Base-by-base conservation (phyloP, 2,329 filamentous ascomycete genomes). In the Calonectria henricotiae region DNA sequence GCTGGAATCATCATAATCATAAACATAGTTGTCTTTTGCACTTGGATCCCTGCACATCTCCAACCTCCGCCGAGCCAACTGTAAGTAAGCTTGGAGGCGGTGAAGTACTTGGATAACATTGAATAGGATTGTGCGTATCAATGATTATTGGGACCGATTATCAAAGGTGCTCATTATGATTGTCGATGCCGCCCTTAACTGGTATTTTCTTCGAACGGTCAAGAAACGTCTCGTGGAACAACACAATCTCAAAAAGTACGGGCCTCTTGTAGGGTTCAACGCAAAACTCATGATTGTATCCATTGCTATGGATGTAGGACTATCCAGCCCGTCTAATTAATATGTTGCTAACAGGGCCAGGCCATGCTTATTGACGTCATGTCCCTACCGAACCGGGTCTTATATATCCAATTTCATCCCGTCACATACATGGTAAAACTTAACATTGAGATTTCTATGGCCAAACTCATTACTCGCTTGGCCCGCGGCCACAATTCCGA, bases 401-500 rank as follows among this genome's bases (percentile, higher is more conserved):
- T 82, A n/a, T 81, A 86, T 71, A 84, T 87, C 43, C 86, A 87
- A 71, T 87, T 88, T 75, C 86, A 88, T 67, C 86, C 86, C 0
- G 80, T 88, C 9, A 85, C 85, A 4, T 88, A 88, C 74, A 82
- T 87, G 41, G 85, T 88, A 67, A 88, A 88, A 68, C 83, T 88
- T 47, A 86, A 65, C 32, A 51, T 65, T n/a, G 44, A 65, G 2
- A 4, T 8, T 0, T 9, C 0, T 55, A 88, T 88, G 86, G 86
- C 86, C 39, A 83, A 83, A 15, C 83, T 88, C 13, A 88, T 88
- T 72, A 84, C 79, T 60, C 8, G 68, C 15, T 27, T 7, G 0
- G 4, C 3, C 0, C 25, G 39, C 25, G 9, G 39, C 17, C 55
- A 30, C 23, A 61, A 32, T 9, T 2, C 39, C 23, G 55, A 61